Evolutionary conservation across 495 filamentous ascomycete genomes (phyloP), one percentile per base, ranked within the genome.

Genomic region (Penicillium bialowiezense): DNA sequence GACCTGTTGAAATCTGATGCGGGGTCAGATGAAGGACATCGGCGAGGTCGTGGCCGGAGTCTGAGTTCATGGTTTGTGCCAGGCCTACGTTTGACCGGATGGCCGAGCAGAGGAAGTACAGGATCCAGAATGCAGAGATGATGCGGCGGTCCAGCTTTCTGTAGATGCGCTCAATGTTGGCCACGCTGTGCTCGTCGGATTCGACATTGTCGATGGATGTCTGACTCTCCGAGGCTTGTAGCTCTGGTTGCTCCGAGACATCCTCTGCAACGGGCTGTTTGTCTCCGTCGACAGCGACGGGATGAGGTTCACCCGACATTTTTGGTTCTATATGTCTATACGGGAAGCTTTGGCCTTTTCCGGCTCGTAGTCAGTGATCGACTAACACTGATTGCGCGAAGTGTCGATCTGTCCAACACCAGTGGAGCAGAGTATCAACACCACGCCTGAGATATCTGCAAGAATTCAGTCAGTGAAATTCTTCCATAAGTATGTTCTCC

Each of bases 31-130:
- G 63, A 29, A 95, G 76, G 20, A 84, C 79, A 12, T 78, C 76
- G 23, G 74, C 72, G 10, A 96, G 77, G 59, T 90, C 83, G 59
- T 96, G 88, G 10, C 77, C 73, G 15, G 76, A 64, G 15, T 73
- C 65, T 23, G 69, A 58, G 64, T 95, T 95, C 90, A 95, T 95
- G 2, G 91, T 95, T 65, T 95, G 88, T 23, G 91, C 87, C 53
- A 96, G 78, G 15, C 88, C 88, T 53, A 96, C 86, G 75, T 95
- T 95, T 53, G 88, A 91, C 37, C 90, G 85, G 61, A 95, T 90
- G 44, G 90, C 89, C 1, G 91, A 93, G 75, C 87, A 89, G 49
- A 96, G 77, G 65, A 96, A 95, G 69, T 96, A 96, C 7, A 96
- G 76, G n/a, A 85, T 69, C 90, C 90, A 96, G 67, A 96, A 91